Evolutionary conservation across 768 basidiomycete genomes (phyloP).

Genomic region (Hypholoma fasciculare): DNA sequence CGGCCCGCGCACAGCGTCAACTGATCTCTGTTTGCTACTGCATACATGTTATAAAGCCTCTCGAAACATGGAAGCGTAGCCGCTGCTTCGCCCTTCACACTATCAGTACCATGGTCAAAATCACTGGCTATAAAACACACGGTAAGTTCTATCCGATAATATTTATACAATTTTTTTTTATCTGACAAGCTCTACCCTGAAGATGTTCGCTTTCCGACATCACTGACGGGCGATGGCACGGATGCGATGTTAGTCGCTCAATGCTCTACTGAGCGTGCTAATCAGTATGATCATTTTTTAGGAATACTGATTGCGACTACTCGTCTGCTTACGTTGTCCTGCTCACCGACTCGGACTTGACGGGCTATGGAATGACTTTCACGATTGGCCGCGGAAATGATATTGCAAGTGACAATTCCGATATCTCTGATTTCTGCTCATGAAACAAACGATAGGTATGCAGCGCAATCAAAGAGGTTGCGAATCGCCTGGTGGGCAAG

Average conservation of each 20-base stretch:
- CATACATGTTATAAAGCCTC: too few relatives aligned
- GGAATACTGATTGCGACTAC: conserved; percentile 96
- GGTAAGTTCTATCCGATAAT: conserved; percentile 18
- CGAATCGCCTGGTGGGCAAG: conserved; percentile 79
- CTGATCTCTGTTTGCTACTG: too few relatives aligned
- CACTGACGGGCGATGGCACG: conserved; percentile 86
- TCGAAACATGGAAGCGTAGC: too few relatives aligned
- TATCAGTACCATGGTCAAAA: conserved; percentile 27
- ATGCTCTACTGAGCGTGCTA: background rate
- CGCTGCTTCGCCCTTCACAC: too few relatives aligned
- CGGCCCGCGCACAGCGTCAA: too few relatives aligned
- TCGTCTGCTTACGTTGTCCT: conserved; percentile 90
- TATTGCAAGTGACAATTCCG: conserved; percentile 50
- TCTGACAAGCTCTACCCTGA: background rate
- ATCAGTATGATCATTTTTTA: conserved; percentile 25
- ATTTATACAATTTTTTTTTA: background rate
- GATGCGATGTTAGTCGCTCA: conserved; percentile 75
- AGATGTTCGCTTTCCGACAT: conserved; percentile 95
- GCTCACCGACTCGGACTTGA: conserved; percentile 69
- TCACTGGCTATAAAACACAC: conserved; percentile 33
- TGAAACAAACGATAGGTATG: conserved; percentile 58
- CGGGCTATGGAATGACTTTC: conserved; percentile 94
- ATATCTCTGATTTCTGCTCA: background rate
- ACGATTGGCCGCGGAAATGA: conserved; percentile 96
- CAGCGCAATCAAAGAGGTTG: conserved; percentile 75